Conservation (phyloP, 2,329 filamentous ascomycete genomes). For the Neurospora crassa region DNA sequence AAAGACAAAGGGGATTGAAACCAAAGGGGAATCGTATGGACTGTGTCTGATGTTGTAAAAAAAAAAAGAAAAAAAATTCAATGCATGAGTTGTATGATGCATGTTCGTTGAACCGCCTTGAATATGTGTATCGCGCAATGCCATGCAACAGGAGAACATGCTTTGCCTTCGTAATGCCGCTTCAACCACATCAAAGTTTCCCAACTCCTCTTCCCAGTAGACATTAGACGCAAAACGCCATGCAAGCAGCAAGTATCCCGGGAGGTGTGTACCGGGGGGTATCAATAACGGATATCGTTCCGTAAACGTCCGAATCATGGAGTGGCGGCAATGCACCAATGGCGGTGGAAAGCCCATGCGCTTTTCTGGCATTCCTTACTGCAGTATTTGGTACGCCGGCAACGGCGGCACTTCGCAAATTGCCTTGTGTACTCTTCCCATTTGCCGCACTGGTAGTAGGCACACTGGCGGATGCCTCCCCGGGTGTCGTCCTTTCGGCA, state of each 20-base stretch:
- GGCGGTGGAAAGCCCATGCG: conserved; percentile 94
- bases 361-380: conserved; percentile 99
- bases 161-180: conserved; percentile 12
- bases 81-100: neutral
- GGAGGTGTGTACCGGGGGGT: conserved; percentile 16
- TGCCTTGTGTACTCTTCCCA: conserved; percentile 97
- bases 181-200: conserved; percentile 5
- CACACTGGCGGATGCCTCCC: conserved; percentile 92
- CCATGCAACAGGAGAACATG: conserved; percentile 15
- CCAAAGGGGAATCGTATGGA: neutral
- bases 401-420: conserved; percentile 95
- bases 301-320: conserved; percentile 26
- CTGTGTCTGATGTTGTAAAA: neutral
- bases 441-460: conserved; percentile 95
- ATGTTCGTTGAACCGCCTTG: neutral
- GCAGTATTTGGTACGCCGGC: conserved; percentile 95
- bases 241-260: conserved; percentile 15
- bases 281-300: conserved; percentile 17
- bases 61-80: neutral
- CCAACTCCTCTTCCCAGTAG: conserved; percentile 14
- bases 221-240: conserved; percentile 21
- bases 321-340: conserved; percentile 83
- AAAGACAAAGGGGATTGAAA: neutral
- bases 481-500: conserved; percentile 95
- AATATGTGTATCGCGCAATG: conserved; percentile 16